Percentiles rank a stretch among this genome's conserved stretches.
These are phyloP conservation scores for Abrus pulchellus DNA, from an alignment of 306 rosid genomes.

Conservation along the genomic window DNA sequence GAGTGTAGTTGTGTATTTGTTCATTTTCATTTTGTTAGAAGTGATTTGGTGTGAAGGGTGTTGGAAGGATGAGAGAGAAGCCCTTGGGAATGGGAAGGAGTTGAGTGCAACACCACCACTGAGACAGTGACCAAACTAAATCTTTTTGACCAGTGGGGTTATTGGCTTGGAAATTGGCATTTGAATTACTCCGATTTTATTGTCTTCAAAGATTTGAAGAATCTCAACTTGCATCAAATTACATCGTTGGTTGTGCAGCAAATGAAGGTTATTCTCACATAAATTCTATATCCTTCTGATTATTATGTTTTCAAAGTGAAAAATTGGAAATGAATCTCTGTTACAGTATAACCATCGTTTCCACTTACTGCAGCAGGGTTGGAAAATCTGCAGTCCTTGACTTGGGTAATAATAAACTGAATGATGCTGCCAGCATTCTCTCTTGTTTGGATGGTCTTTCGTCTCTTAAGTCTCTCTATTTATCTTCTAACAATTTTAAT, in stretches of 20 bases:
- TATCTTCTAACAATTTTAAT: rapidly evolving
- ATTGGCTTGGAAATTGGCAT: background rate
- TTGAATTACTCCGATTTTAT: slow-evolving; percentile 25
- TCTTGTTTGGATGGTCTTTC: background rate
- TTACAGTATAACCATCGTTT: background rate
- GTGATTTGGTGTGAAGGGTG: slow-evolving; percentile 32
- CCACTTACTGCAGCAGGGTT: background rate
- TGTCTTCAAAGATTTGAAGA: slow-evolving; percentile 33
- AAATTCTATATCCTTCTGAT: background rate
- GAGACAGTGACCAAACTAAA: background rate
- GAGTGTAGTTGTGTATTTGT: background rate
- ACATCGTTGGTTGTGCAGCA: background rate
- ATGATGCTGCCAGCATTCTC: background rate
- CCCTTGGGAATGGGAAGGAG: slow-evolving; percentile 13
- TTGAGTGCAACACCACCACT: slow-evolving; percentile 30
- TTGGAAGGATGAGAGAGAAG: slow-evolving; percentile 42
- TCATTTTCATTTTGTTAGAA: background rate
- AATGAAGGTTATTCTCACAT: background rate
- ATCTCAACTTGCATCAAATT: background rate
- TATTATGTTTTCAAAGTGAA: background rate
- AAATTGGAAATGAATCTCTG: background rate
- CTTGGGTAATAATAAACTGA: background rate
- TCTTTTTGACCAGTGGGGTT: background rate
- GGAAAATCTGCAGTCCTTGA: slow-evolving; percentile 21
- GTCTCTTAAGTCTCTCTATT: background rate